Evolutionary conservation across 2,329 filamentous ascomycete genomes (phyloP).

Genomic region (Akanthomyces dipterigenus): DNA sequence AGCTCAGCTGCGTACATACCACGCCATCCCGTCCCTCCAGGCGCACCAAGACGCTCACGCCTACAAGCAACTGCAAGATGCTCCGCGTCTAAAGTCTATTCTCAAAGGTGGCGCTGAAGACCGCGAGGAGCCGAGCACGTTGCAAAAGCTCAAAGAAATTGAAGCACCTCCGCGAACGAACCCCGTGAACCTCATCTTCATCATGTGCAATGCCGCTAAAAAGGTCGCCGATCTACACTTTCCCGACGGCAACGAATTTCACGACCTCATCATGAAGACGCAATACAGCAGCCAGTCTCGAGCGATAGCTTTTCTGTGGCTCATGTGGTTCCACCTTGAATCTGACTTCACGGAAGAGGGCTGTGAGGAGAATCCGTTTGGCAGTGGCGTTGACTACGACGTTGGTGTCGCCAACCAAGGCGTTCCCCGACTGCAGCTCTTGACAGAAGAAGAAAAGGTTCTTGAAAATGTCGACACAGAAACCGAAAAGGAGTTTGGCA

Average conservation of each 20-base stretch:
- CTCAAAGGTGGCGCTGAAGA: conserved; percentile 95
- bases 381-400: conserved; percentile 59
- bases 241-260: conserved; percentile 77
- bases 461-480: conserved; percentile 68
- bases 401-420: conserved; percentile 60
- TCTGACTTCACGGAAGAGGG: conserved; percentile 88
- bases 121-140: conserved; percentile 69
- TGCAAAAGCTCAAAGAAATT: conserved; percentile 71
- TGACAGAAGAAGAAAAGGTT: conserved; percentile 59
- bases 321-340: conserved; percentile 99
- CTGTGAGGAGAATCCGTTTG: conserved; percentile 86
- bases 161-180: conserved; percentile 68
- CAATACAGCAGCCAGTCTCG: conserved; percentile 75
- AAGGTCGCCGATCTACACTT: conserved; percentile 95
- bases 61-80: conserved; percentile 97
- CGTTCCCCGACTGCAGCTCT: conserved; percentile 58
- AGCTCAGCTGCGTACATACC: conserved; percentile 93
- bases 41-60: conserved; percentile 90
- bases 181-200: conserved; percentile 93
- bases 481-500: conserved; percentile 64
- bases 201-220: conserved; percentile 81
- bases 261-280: conserved; percentile 90
- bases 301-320: conserved; percentile 85
- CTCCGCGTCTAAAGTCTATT: conserved; percentile 91
- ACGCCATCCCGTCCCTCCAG: conserved; percentile 93